phyloP scores from a whole-genome alignment of 495 filamentous ascomycete species.

The Viridothelium virens region DNA sequence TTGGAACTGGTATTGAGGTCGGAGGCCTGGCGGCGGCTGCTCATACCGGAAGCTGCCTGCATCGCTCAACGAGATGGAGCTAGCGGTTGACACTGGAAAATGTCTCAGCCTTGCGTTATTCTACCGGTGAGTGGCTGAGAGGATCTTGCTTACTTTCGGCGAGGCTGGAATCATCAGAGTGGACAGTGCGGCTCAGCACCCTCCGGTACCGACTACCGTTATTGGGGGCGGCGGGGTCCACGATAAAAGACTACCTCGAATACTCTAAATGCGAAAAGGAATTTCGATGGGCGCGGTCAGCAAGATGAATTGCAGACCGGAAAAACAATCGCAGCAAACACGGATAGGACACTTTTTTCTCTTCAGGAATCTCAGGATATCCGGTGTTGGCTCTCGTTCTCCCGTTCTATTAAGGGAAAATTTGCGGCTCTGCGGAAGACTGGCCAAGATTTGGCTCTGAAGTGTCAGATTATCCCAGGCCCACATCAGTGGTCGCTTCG shows the following conservation, averaged over 20 bases:
- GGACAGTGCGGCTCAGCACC: neutral
- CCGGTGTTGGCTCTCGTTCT: neutral
- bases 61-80: slow-evolving; percentile 8
- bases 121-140: slow-evolving; percentile 3
- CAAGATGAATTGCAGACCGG: neutral
- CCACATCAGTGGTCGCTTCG: neutral
- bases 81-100: slow-evolving; percentile 8
- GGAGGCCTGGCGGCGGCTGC: neutral
- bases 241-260: neutral
- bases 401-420: neutral
- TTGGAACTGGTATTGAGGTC: neutral
- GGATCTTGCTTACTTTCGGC: slow-evolving; percentile 10
- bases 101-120: slow-evolving; percentile 9
- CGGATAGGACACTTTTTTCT: neutral
- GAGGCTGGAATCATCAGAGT: slow-evolving; percentile 1
- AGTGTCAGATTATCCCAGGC: neutral
- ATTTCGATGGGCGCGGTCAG: neutral
- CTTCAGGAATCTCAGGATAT: neutral
- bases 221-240: slow-evolving; percentile 1
- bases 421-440: slow-evolving; percentile 7
- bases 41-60: neutral
- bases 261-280: neutral
- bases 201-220: slow-evolving; percentile 1
- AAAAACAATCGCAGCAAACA: neutral
- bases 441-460: neutral